Evolutionary conservation across 1,284 basidiomycete genomes (phyloP), one percentile per base, ranked within the genome.

Genomic region (Ceratobasidium sp.): DNA sequence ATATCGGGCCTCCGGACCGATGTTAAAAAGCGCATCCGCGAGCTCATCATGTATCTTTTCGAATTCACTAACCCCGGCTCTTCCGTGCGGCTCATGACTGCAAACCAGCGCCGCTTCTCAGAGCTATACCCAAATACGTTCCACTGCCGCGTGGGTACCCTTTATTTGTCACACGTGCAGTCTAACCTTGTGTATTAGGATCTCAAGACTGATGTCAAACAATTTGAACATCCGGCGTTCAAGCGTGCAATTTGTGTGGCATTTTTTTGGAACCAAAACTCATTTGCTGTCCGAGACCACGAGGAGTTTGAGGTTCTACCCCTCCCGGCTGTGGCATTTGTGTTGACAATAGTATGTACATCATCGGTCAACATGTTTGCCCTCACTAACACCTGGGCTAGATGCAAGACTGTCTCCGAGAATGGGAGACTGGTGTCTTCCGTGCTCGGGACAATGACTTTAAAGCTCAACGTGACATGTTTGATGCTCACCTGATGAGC

Each of bases 331-430:
- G 34, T 59, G 1, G 56, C 29, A 5, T 34, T 59, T 13, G 56
- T 59, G 29, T 13, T 59, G 17, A 59, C 56, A 29, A 59, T 59
- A 29, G 56, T 59, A 34, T 15, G 34, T 32, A 6, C 0, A 6
- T 37, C 25, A 5, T 34, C 3, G 5, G 17, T 37, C 1, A 15
- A 22, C 29, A 34, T 15, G 11, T 15, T 15, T 15, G 3, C 40
- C 8, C 40, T 13, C 17, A 37, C 56, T 59, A 19, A 59, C 9
- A 22, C 52, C 9, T 22, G 1, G 13, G 7, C 17, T 19, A 59
- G 56, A 59, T 59, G 56, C 56, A 59, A 19, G 56, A 59, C 7
- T 59, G 56, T 22, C 37, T 68, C 15, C 11, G n/a, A 7, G 66
- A 68, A 25, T 68, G 66, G 66, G 32, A 52, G 5, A 52, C 51